These are phyloP conservation scores for Buxus sempervirens DNA, from an alignment of 164 flowering plant genomes.

Conservation along the genomic window DNA sequence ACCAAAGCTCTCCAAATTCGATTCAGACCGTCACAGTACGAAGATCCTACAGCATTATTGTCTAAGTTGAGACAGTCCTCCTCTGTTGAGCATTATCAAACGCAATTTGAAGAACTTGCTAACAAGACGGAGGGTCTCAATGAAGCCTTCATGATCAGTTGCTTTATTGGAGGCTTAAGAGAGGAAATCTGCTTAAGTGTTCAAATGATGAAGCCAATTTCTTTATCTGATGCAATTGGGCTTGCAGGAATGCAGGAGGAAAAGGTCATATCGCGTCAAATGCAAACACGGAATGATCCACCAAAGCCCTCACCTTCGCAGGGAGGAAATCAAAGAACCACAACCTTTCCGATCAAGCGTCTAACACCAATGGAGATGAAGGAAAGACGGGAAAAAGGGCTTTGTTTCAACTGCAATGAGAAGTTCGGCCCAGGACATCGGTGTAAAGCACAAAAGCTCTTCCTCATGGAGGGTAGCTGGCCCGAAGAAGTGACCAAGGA, in stretches of 20 bases:
- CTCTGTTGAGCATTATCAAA: not conserved
- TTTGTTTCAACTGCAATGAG: not conserved
- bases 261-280: not conserved
- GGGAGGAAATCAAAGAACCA: not conserved
- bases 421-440: not conserved
- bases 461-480: not conserved
- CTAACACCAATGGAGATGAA: not conserved
- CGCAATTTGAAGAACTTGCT: not conserved
- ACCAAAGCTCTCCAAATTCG: not conserved
- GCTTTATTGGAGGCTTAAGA: not conserved
- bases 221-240: not conserved
- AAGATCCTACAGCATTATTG: not conserved
- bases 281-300: not conserved
- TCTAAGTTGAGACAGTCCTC: not conserved
- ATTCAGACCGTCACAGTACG: not conserved
- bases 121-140: not conserved
- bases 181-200: not conserved
- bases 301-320: not conserved
- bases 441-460: not conserved
- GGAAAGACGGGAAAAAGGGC: not conserved
- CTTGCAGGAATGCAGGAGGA: not conserved
- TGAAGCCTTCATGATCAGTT: not conserved
- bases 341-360: not conserved
- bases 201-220: not conserved
- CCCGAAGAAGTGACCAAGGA: not conserved